Evolutionary conservation across 805 yeast genomes (phyloP), one percentile per base, ranked within the genome.

Genomic region (Monosporozyma aerobia): DNA sequence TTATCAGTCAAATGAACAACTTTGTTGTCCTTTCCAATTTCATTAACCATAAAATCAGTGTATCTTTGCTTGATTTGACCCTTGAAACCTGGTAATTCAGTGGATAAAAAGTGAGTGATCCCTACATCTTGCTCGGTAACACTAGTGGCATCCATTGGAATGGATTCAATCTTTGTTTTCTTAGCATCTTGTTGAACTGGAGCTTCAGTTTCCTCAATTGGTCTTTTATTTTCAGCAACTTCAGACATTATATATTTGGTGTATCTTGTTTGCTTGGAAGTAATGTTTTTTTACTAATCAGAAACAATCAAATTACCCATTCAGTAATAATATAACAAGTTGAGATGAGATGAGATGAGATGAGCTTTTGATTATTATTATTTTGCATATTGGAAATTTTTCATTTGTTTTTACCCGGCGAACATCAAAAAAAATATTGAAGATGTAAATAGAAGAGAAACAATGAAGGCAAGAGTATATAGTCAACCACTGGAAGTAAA

Each of bases 1-100:
- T 81, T 79, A 62, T 90, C 96, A 9, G 71, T 65, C 56, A 94
- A 73, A 65, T 83, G 90, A 11, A 90, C 78, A 1, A 90, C 96
- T 1, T 78, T 69, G 1, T 87, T 95, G 23, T 79, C 70, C 32
- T 70, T 59, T 55, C 76, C 85, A 53, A 94, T 85, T 68, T 94
- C 99, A 68, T 90, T 88, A 46, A 94, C 99, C 64, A 88, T 77
- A 66, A 94, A 94, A 66, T 94, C 99, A 11, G 96, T 84, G 69
- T 90, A 90, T 56, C 97, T 75, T 63, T 87, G 95, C 68, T 94
- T 94, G 60, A 94, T 74, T 13, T 78, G 76, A 2, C 98, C 99
- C 16, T 68, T 66, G 57, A 94, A 88, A 3, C 97, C 95, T 9
- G 74, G 68, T 27, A 73, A 60, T 4, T 72, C 75, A 2, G 73